Conservation (phyloP, 2,329 filamentous ascomycete species). For the Rosellinia necatrix region DNA sequence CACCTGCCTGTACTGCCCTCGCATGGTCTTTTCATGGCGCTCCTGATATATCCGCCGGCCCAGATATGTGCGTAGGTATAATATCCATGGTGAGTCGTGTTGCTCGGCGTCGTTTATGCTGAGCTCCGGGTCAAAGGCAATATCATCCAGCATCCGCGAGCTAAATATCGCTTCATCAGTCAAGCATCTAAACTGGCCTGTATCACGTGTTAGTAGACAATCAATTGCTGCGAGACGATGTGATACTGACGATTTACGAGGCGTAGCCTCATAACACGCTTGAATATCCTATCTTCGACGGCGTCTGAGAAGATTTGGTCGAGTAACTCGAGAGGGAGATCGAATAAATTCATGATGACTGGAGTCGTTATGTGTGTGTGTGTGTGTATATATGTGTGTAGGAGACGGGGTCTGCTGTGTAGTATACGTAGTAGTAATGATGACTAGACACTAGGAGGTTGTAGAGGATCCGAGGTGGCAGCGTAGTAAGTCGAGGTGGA, state of each 20-base stretch:
- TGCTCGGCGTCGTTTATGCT: conserved; percentile 21
- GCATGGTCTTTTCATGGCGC: conserved; percentile 25
- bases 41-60: conserved; percentile 26
- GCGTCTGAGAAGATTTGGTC: conserved; percentile 29
- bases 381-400: too few relatives aligned
- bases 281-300: conserved; percentile 28
- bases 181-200: conserved; percentile 28
- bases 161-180: conserved; percentile 30
- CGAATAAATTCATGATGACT: conserved; percentile 21
- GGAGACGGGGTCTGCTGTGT: neutral
- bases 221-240: neutral
- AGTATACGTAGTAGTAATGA: neutral
- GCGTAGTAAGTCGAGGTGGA: conserved; percentile 13
- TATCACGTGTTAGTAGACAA: conserved; percentile 9
- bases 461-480: conserved; percentile 1
- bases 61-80: conserved; percentile 27
- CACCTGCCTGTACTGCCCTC: conserved; percentile 28
- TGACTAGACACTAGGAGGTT: neutral
- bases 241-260: conserved; percentile 27
- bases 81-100: conserved; percentile 26
- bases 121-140: conserved; percentile 25
- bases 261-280: conserved; percentile 31
- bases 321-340: conserved; percentile 30
- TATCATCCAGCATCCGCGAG: conserved; percentile 26
- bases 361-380: neutral